These are phyloP conservation scores for Apiospora kogelbergensis DNA, from an alignment of 2,329 filamentous ascomycete genomes.

Conservation along the genomic window DNA sequence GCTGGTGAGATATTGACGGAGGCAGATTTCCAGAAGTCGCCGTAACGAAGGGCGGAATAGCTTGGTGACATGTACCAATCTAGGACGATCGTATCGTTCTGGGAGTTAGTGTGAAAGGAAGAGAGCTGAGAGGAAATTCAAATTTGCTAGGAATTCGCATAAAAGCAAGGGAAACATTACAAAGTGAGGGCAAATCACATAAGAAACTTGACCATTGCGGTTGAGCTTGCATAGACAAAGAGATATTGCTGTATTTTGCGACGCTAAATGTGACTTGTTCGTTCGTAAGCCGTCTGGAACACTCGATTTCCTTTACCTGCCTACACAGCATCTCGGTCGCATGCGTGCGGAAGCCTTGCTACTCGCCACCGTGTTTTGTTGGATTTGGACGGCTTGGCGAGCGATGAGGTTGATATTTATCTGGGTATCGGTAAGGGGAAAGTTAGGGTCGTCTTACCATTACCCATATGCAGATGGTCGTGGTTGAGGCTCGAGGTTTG, in stretches of 20 bases:
- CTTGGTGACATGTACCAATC: neutral
- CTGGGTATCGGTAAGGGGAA: neutral
- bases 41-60: neutral
- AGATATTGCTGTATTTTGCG: neutral
- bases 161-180: neutral
- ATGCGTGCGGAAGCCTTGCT: neutral
- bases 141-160: neutral
- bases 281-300: neutral
- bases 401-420: slow-evolving; percentile 2
- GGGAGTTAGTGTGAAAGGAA: neutral
- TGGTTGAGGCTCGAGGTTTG: neutral
- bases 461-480: neutral
- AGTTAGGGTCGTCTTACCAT: neutral
- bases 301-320: neutral
- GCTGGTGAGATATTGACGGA: slow-evolving; percentile 11
- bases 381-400: neutral
- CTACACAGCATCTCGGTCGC: slow-evolving; percentile 8
- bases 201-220: neutral
- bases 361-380: neutral
- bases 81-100: neutral
- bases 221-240: neutral
- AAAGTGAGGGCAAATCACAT: neutral
- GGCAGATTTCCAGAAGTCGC: slow-evolving; percentile 11
- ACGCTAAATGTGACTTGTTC: neutral
- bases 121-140: neutral